Evolutionary conservation across 78 protist genomes (phyloP), one percentile per base, ranked within the genome.

Genomic region (Tieghemostelium lacteum): DNA sequence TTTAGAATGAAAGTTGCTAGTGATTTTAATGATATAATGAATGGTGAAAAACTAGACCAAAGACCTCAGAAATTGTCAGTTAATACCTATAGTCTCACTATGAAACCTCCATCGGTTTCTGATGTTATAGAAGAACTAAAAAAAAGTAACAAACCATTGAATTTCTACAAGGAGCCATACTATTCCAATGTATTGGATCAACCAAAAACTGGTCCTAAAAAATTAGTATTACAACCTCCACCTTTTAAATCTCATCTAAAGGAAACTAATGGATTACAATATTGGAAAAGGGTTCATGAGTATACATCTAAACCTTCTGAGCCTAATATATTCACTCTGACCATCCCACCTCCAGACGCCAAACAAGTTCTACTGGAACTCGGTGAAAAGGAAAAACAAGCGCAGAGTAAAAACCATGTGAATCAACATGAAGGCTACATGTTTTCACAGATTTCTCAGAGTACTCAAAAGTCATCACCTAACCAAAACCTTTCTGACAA

Each of bases 361-460:
- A 39, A 26, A 10, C 64, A 42, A 49, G 17, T 73, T 29, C 22
- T 86, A 16, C 31, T 63, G 2, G 78, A 36, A 52, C 42, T 62
- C 14, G 63, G n/a, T 1, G 2, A 40, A 0, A 28, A 74, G 17
- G 28, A n/a, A 20, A 29, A 73, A 33, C 67, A 54, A 72, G 7
- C 3, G 17, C 63, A 26, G 29, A 31, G 39, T 34, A 24, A 52
- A 16, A 26, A 62, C 16, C 14, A 34, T 40, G 24, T 37, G 28
- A 76, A 86, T 31, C n/a, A n/a, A n/a, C n/a, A n/a, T n/a, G n/a
- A n/a, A n/a, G n/a, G n/a, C n/a, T n/a, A n/a, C n/a, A n/a, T n/a
- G n/a, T 61, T 29, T 42, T 86, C 93, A 40, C 86, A 88, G 40
- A 45, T 88, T 19, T 75, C 86, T n/a, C 93, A 75, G 66, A 20